These are phyloP conservation scores for Macrolepiota fuliginosa DNA, from an alignment of 768 basidiomycete species.

Conservation along the genomic window DNA sequence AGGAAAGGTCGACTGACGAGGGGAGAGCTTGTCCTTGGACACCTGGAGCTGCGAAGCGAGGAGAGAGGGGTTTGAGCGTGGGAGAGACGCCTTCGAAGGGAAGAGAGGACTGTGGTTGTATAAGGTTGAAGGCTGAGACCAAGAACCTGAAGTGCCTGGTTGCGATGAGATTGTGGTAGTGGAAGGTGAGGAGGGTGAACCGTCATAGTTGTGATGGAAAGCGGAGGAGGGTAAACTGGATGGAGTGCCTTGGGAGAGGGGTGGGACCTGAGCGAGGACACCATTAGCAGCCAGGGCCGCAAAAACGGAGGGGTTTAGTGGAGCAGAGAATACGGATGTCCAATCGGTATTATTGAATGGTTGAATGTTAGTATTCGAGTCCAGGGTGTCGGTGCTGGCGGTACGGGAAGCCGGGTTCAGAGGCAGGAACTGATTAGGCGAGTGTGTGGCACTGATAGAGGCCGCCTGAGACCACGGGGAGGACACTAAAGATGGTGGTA, in stretches of 20 bases:
- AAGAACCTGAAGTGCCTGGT: slow-evolving; percentile 23
- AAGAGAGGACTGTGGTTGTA: slow-evolving; percentile 19
- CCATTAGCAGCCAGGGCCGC: slow-evolving; percentile 61
- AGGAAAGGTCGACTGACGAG: slow-evolving; percentile 18
- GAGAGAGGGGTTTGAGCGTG: slow-evolving; percentile 29
- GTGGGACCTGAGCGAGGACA: slow-evolving; percentile 41
- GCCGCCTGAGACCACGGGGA: slow-evolving; percentile 35
- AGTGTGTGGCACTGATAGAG: slow-evolving; percentile 7
- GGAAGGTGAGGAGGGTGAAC: slow-evolving; percentile 14
- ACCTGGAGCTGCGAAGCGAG: slow-evolving; percentile 19
- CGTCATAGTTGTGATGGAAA: neutral
- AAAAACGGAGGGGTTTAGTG: slow-evolving; percentile 60
- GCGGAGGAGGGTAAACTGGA: slow-evolving; percentile 38
- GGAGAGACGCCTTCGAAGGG: slow-evolving; percentile 23
- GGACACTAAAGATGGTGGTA: slow-evolving; percentile 27
- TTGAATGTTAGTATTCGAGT: slow-evolving; percentile 16
- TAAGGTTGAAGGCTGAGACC: slow-evolving; percentile 26
- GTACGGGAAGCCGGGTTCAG: slow-evolving; percentile 12
- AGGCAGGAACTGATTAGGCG: slow-evolving; percentile 15
- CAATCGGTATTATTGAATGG: slow-evolving; percentile 40
- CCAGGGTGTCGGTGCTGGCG: slow-evolving; percentile 13
- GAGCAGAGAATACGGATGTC: slow-evolving; percentile 57
- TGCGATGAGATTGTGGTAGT: slow-evolving; percentile 20
- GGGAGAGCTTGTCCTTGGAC: slow-evolving; percentile 18
- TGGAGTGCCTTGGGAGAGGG: slow-evolving; percentile 21